Conservation (phyloP, 2,329 filamentous ascomycete species). For the Fusarium duplospermum region DNA sequence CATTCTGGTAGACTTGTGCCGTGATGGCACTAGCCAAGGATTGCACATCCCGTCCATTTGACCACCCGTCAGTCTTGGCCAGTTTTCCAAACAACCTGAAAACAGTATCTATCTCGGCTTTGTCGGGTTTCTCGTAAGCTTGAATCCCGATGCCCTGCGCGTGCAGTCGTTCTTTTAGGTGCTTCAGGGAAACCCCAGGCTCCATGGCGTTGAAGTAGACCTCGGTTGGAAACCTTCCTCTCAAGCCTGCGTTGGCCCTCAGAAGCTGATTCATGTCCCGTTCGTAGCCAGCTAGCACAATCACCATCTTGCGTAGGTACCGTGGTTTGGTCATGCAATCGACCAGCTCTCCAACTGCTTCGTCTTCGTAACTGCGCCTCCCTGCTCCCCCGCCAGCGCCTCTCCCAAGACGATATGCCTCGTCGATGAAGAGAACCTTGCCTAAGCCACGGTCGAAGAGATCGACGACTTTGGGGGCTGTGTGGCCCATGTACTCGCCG, state of each 20-base stretch:
- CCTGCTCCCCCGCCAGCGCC: slow-evolving; percentile 25
- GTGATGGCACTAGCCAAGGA: neutral
- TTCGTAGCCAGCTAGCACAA: slow-evolving; percentile 18
- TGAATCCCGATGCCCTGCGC: neutral
- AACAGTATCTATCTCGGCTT: neutral
- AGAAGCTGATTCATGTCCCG: slow-evolving; percentile 3
- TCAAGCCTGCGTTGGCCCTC: neutral
- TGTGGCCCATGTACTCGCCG: slow-evolving; percentile 73
- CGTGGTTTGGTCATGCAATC: slow-evolving; percentile 13
- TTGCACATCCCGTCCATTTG: neutral
- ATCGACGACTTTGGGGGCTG: slow-evolving; percentile 67
- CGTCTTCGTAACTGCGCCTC: neutral
- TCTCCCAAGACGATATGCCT: too few species aligned
- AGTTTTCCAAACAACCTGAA: neutral
- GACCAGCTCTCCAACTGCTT: slow-evolving; percentile 9
- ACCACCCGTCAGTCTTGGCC: neutral
- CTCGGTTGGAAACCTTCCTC: neutral
- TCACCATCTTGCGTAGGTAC: slow-evolving; percentile 17
- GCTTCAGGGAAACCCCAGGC: neutral
- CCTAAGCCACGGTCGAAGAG: slow-evolving; percentile 69
- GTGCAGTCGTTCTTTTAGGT: neutral
- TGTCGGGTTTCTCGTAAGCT: too few species aligned
- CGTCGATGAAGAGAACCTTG: slow-evolving; percentile 64
- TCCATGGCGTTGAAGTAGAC: neutral
- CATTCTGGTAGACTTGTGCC: neutral